A percentile compares a stretch with the other conserved stretches of the same genome.
Conservation (phyloP, 2,329 filamentous ascomycete species). For the Aspergillaceae sp. region DNA sequence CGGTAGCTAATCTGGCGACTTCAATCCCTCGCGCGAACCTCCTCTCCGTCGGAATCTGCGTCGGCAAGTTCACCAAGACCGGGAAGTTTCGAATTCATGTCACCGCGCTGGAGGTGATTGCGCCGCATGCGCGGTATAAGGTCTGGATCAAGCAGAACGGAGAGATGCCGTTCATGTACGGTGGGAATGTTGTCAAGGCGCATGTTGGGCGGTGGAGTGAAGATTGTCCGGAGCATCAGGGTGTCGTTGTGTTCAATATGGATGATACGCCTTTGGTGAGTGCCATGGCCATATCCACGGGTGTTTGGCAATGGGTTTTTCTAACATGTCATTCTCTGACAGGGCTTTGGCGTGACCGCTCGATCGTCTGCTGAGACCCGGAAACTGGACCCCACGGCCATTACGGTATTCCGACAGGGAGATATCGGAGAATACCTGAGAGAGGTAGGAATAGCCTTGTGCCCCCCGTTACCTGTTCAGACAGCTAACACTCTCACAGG, state of each 20-base stretch:
- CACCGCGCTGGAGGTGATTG: conserved; percentile 80
- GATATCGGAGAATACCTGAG: conserved; percentile 92
- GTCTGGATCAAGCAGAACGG: conserved; percentile 95
- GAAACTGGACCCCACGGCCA: conserved; percentile 78
- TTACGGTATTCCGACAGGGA: conserved; percentile 82
- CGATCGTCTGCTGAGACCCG: conserved; percentile 74
- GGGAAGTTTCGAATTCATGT: conserved; percentile 94
- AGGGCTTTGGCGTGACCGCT: conserved; percentile 90
- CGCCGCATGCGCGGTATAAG: conserved; percentile 89
- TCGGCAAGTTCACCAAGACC: conserved; percentile 94
- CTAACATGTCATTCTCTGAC: not conserved
- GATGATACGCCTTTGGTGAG: conserved; percentile 67
- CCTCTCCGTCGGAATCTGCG: conserved; percentile 77
- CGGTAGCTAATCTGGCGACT: conserved; percentile 83
- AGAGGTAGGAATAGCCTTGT: conserved; percentile 44
- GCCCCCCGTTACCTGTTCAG: too few relatives aligned
- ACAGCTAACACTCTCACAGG: conserved; percentile 23
- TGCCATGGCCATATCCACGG: not conserved
- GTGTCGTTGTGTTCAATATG: conserved; percentile 84
- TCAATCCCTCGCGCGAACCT: conserved; percentile 74
- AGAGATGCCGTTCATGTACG: conserved; percentile 95
- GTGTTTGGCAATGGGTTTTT: not conserved
- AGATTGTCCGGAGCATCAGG: conserved; percentile 87
- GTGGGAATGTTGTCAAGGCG: conserved; percentile 76
- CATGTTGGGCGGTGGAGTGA: conserved; percentile 79